Base-by-base conservation (phyloP, 1,139 yeast species). In the Debaryomyces fabryi region DNA sequence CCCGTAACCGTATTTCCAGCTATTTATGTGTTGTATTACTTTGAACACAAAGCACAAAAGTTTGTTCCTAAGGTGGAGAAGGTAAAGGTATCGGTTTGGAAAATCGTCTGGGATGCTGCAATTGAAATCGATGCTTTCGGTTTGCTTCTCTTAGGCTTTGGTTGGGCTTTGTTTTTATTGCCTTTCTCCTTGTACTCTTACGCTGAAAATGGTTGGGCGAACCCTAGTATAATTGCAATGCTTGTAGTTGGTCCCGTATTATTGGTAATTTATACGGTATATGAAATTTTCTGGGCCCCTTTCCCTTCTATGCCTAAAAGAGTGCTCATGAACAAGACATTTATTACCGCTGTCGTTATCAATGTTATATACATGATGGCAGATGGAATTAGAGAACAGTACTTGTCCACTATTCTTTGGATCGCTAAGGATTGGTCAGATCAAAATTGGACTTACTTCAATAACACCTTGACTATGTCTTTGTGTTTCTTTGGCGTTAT, bases 211-310 rank as follows among this genome's bases (percentile, higher is more conserved):
- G 66, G 63, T 9, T 70, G 71, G 70, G 55, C 48, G 16, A 69
- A 68, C 48, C 72, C 74, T 27, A 64, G 70, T 46, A 55, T 70
- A 53, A 69, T 70, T 46, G 74, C 75, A 35, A 70, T 70, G 75
- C 54, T 65, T 21, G 61, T 60, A 16, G 65, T 65, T 43, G 74
- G 74, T 44, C 70, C 66, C 36, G 45, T 68, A 3, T 48, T 70
- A 8, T 52, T 70, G 40, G 55, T 69, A 18, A 27, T 49, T 5
- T 67, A 60, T 45, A 54, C 54, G 5, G 36, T 67, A 24, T 66
- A 60, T 44, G 74, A 70, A 52, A 48, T 62, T 37, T 58, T 49
- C 45, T 52, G 54, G 37, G 65, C 71, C 20, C 67, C 68, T 27
- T 62, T 56, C 54, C 73, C 75, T 20, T 58, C 67, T 10, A 60